Evolutionary conservation across 1,284 basidiomycete genomes (phyloP), one percentile per base, ranked within the genome.

Genomic region (Sanghuangporus sanghuang): DNA sequence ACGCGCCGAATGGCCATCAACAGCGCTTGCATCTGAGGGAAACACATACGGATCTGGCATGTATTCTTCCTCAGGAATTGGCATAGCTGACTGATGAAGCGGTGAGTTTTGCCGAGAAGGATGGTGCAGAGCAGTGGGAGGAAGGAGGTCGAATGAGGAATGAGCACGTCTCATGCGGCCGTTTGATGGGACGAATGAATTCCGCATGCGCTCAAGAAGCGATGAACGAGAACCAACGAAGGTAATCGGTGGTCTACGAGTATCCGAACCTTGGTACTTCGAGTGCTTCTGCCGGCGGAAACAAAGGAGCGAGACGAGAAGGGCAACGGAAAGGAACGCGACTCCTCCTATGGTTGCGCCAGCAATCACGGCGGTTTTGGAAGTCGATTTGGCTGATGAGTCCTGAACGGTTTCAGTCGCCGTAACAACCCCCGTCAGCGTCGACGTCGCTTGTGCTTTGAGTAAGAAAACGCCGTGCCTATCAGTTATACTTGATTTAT

Each of bases 331-430:
- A 14, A 86, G 68, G 64, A 82, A 83, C 35, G 86, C 69, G 32
- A 87, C 67, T 36, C 74, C 79, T 32, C 84, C 87, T n/a, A 84
- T 76, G n/a, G 84, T 81, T 21, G 78, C 81, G 23, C 84, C 86
- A 7, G 79, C 82, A 54, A 89, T 81, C 36, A 81, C 78, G 21
- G 78, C 81, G 75, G 48, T 76, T 68, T 16, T 74, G 71, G 44
- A 21, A 52, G 46, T 54, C 21, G 55, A 18, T 9, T 62, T 35
- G 14, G 48, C 59, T 32, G 27, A 32, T 32, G 27, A 32, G 27
- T 32, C 44, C 35, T 58, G 35, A 11, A 65, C 50, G 5, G 58
- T 53, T 61, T 64, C 21, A 12, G 62, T 67, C 21, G 57, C 49
- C 50, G 70, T 64, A 50, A 70, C 65, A 52, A 67, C 46, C 12